phyloP scores from a whole-genome alignment of 2,329 filamentous ascomycete species.

The Nigrospora osmanthi region DNA sequence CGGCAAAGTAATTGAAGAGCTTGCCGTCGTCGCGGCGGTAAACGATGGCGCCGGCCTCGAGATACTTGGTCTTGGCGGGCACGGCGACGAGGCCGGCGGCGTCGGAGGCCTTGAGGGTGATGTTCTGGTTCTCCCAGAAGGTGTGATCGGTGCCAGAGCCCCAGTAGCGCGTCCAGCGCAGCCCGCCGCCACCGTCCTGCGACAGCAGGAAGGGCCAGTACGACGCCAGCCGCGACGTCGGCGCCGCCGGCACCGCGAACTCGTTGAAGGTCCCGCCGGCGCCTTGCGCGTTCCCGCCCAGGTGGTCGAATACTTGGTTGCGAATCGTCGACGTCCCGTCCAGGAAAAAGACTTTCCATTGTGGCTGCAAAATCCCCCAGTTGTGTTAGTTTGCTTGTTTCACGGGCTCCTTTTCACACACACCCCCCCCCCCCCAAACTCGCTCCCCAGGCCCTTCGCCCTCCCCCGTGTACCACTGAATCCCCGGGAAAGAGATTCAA shows the following conservation, averaged over 20 bases:
- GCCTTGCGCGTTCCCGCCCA: not conserved
- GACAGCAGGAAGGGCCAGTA: conserved; percentile 4
- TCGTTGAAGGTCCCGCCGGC: not conserved
- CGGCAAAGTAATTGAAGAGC: conserved; percentile 8
- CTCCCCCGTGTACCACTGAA: too few species aligned
- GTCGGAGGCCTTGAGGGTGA: conserved; percentile 6
- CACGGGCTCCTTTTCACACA: too few species aligned
- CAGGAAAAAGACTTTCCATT: conserved; percentile 1
- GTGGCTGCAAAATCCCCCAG: too few species aligned
- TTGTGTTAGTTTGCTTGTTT: too few species aligned
- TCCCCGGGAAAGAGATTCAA: too few species aligned
- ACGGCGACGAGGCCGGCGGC: conserved; percentile 7
- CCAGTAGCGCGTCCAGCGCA: conserved; percentile 4
- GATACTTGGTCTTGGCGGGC: conserved; percentile 7
- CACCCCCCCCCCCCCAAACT: too few species aligned
- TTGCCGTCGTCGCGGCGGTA: conserved; percentile 11
- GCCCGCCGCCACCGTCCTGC: not conserved
- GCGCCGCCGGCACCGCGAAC: not conserved
- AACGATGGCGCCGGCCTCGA: conserved; percentile 8
- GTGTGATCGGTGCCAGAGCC: not conserved
- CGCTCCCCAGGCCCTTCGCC: too few species aligned
- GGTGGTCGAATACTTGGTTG: not conserved
- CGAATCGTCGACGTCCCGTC: not conserved
- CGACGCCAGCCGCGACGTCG: not conserved
- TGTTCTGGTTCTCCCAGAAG: conserved; percentile 5